Conservation (phyloP, 2,329 filamentous ascomycete genomes). For the Rhinocladiella similis region DNA sequence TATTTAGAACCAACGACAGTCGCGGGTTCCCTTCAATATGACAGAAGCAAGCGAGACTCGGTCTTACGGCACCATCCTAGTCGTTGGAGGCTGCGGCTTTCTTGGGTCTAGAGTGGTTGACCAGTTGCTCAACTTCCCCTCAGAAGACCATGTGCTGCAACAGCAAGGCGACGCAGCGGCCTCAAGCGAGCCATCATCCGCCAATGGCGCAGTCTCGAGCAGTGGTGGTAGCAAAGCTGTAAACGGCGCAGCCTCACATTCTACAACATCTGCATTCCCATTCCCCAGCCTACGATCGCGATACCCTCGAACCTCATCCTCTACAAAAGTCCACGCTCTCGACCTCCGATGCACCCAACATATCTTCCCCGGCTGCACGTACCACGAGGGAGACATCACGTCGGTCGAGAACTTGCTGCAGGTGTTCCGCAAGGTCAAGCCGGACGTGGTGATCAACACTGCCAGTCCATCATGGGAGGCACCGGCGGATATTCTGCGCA, state of each 20-base stretch:
- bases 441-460: conserved; percentile 87
- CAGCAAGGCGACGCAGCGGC: conserved; percentile 31
- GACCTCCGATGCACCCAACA: conserved; percentile 73
- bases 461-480: conserved; percentile 66
- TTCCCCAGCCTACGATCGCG: conserved; percentile 40
- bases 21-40: not conserved
- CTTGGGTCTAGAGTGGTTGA: conserved; percentile 80
- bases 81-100: conserved; percentile 83
- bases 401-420: conserved; percentile 60
- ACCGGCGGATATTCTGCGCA: conserved; percentile 64
- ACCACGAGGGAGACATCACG: conserved; percentile 78
- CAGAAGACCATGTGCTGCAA: conserved; percentile 33
- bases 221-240: too few species aligned
- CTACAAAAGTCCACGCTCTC: conserved; percentile 64
- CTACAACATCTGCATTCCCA: conserved; percentile 31
- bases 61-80: conserved; percentile 68
- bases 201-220: conserved; percentile 34
- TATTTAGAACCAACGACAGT: too few species aligned
- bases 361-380: conserved; percentile 61
- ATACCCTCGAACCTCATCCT: conserved; percentile 40
- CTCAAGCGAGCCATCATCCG: conserved; percentile 27
- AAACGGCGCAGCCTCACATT: conserved; percentile 36
- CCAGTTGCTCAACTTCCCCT: conserved; percentile 64
- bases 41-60: conserved; percentile 30
- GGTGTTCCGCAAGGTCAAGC: conserved; percentile 66